A percentile compares a stretch with the other conserved stretches of the same genome.
phyloP scores from a whole-genome alignment of 140 eudicot genomes.

The Ambrosia hybrid region DNA sequence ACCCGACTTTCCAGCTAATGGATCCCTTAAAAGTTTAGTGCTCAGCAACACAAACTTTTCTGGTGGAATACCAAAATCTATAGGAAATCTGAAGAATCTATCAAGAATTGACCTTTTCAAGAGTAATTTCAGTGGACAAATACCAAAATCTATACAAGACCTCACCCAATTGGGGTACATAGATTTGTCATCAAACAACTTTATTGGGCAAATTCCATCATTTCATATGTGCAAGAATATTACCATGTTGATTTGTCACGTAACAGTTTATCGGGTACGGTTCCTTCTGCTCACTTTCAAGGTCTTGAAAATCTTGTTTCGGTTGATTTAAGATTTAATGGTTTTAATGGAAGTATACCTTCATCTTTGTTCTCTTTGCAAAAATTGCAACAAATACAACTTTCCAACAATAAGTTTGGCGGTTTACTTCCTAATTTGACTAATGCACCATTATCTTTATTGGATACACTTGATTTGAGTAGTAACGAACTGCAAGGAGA shows the following conservation, averaged over 20 bases:
- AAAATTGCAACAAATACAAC: slow-evolving; percentile 35
- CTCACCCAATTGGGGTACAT: slow-evolving; percentile 41
- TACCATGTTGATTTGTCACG: slow-evolving; percentile 35
- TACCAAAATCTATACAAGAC: slow-evolving; percentile 41
- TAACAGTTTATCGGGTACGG: slow-evolving; percentile 45
- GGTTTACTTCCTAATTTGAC: slow-evolving; percentile 42
- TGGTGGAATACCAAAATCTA: slow-evolving; percentile 49
- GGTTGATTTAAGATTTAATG: slow-evolving; percentile 39
- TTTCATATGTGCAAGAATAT: slow-evolving; percentile 44
- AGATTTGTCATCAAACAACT: slow-evolving; percentile 46
- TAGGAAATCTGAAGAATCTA: slow-evolving; percentile 39
- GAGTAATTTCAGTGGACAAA: slow-evolving; percentile 47
- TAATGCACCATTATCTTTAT: slow-evolving; percentile 19
- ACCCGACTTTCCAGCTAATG: slow-evolving; percentile 34
- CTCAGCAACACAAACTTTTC: slow-evolving; percentile 52
- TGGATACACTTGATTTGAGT: slow-evolving; percentile 52
- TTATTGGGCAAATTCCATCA: slow-evolving; percentile 52
- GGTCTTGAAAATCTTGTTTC: slow-evolving; percentile 39
- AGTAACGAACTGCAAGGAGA: slow-evolving; percentile 48
- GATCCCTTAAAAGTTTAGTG: slow-evolving; percentile 39
- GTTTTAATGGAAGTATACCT: slow-evolving; percentile 53
- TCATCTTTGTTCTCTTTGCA: slow-evolving; percentile 48
- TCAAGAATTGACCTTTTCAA: slow-evolving; percentile 24
- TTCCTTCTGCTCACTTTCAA: slow-evolving; percentile 40
- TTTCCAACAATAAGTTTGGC: slow-evolving; percentile 45